Percentiles rank a stretch among this genome's conserved stretches.
These are phyloP conservation scores for Grifola frondosa DNA, from an alignment of 1,284 basidiomycete species.

Conservation along the genomic window DNA sequence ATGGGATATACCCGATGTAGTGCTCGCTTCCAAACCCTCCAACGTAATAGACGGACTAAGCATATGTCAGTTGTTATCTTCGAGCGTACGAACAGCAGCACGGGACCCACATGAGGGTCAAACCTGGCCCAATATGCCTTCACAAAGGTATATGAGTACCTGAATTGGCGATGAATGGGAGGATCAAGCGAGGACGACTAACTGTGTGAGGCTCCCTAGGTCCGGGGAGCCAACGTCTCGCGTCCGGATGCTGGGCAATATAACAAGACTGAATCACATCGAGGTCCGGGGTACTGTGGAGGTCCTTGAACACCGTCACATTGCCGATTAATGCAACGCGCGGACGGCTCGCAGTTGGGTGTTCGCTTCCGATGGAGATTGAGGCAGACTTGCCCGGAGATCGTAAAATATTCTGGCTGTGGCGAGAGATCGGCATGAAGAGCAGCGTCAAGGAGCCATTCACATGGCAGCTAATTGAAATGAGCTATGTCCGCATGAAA, in stretches of 20 bases:
- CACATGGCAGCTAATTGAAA: slow-evolving; percentile 50
- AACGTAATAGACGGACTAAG: slow-evolving; percentile 59
- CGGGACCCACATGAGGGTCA: slow-evolving; percentile 46
- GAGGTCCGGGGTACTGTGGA: slow-evolving; percentile 32
- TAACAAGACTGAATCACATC: slow-evolving; percentile 43
- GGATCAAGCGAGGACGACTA: slow-evolving; percentile 18
- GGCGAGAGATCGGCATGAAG: slow-evolving; percentile 62
- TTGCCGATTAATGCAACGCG: slow-evolving; percentile 60
- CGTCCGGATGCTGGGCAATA: slow-evolving; percentile 48
- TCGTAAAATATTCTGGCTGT: slow-evolving; percentile 54
- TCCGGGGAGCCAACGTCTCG: slow-evolving; percentile 50
- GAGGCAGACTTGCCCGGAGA: slow-evolving; percentile 46
- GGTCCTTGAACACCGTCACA: slow-evolving; percentile 42
- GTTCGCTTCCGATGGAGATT: slow-evolving; percentile 49
- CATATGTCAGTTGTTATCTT: slow-evolving; percentile 4
- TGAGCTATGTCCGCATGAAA: neutral
- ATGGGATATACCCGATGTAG: slow-evolving; percentile 58
- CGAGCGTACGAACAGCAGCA: slow-evolving; percentile 1
- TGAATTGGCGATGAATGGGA: slow-evolving; percentile 1
- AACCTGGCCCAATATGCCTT: slow-evolving; percentile 57
- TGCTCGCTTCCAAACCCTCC: slow-evolving; percentile 64
- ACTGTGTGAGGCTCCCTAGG: slow-evolving; percentile 48
- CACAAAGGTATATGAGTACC: slow-evolving; percentile 4
- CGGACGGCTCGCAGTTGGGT: slow-evolving; percentile 42
- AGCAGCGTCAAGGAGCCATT: slow-evolving; percentile 63